Base-by-base conservation (phyloP, 768 basidiomycete genomes). In the Rhizopogon sp. region DNA sequence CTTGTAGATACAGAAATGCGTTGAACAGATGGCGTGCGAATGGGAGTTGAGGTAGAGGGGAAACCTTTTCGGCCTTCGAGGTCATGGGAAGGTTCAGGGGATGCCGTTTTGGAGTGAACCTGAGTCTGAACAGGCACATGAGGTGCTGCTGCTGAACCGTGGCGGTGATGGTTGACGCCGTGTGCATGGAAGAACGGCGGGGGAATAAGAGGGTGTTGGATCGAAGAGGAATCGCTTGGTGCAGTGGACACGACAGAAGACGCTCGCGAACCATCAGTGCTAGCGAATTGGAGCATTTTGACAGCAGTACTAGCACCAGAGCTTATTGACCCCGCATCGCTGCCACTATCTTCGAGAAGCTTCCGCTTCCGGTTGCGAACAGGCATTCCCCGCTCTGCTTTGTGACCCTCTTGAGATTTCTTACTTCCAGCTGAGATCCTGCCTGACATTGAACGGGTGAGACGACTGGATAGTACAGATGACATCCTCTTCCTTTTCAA, bases 161-260 rank as follows among this genome's bases (percentile, higher is more conserved):
- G 62, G 45, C 68, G 66, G 43, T 71, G 69, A 41, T 63, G 68
- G 2, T 66, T 40, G 41, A 59, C 50, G 13, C 63, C 65, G 31
- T 64, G 61, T 22, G 66, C 54, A 37, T 67, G 67, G 39, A 66
- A 51, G 50, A 70, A 56, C 37, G 47, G 47, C 5, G 63, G 65
- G 16, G 62, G 37, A 6, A 37, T n/a, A 25, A 39, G 25, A 37
- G 47, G 7, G 39, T 43, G 56, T 13, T 35, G 29, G 8, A 54
- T 37, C 43, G 43, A 43, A 20, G 55, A 57, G 6, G 56, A 56
- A n/a, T 71, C 72, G 47, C 69, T 73, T 9, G 60, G 62, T 11
- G 64, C 64, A 46, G 58, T 67, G n/a, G 73, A 80, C 3, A 62
- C 72, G n/a, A 81, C 69, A n/a, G 83, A 84, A 5, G 81, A 79